phyloP scores from a whole-genome alignment of 352 stramenopile species.

The Phytophthora pistaciae region DNA sequence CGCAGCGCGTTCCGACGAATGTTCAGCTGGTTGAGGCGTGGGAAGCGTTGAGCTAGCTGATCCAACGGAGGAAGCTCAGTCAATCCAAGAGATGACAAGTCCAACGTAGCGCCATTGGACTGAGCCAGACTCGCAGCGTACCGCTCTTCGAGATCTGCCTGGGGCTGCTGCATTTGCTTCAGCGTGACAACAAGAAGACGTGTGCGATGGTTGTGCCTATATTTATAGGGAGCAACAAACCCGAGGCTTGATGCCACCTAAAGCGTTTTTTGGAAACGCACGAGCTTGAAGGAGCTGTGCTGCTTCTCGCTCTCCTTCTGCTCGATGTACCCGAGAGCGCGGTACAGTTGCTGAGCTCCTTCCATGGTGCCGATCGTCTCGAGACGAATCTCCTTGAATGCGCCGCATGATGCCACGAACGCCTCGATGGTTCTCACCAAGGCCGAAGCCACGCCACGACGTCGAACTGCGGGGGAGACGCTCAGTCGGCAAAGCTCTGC shows the following conservation, averaged over 20 bases:
- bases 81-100: slow-evolving; percentile 58
- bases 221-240: slow-evolving; percentile 25
- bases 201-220: slow-evolving; percentile 15
- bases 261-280: slow-evolving; percentile 59
- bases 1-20: slow-evolving; percentile 54
- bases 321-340: slow-evolving; percentile 48
- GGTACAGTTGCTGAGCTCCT: slow-evolving; percentile 64
- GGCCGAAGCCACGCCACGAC: slow-evolving; percentile 54
- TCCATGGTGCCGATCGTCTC: slow-evolving; percentile 77
- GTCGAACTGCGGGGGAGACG: slow-evolving; percentile 49
- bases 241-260: slow-evolving; percentile 8
- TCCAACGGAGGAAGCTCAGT: slow-evolving; percentile 41
- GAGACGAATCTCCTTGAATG: slow-evolving; percentile 50
- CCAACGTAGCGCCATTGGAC: slow-evolving; percentile 47
- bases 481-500: slow-evolving; percentile 75
- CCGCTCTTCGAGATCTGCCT: slow-evolving; percentile 9
- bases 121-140: slow-evolving; percentile 23
- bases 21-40: slow-evolving; percentile 54
- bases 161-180: slow-evolving; percentile 7
- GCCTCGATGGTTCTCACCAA: slow-evolving; percentile 55
- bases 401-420: slow-evolving; percentile 35
- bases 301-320: slow-evolving; percentile 39
- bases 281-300: slow-evolving; percentile 59
- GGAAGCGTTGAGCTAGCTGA: slow-evolving; percentile 41
- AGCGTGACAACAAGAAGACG: background rate